Percentiles rank a stretch among this genome's conserved stretches.
These are phyloP conservation scores for Quercus tomentella DNA, from an alignment of 331 rosid species.

Conservation along the genomic window DNA sequence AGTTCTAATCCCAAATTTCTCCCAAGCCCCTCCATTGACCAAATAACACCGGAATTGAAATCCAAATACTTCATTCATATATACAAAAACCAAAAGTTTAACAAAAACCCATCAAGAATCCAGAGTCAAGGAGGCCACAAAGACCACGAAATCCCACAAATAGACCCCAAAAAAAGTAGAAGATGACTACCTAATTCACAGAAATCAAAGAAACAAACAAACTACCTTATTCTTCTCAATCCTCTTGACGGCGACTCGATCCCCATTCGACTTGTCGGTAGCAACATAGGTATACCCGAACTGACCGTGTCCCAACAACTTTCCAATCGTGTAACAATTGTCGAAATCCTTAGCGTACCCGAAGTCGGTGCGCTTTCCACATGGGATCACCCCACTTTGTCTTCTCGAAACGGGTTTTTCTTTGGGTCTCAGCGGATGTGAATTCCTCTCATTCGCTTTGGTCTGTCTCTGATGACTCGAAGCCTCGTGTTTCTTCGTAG, in stretches of 20 bases:
- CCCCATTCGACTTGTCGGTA: conserved; percentile 66
- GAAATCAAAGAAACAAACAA: conserved; percentile 3
- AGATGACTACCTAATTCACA: not conserved
- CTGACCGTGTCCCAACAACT: conserved; percentile 92
- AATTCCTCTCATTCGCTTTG: conserved; percentile 25
- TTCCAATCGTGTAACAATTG: conserved; percentile 63
- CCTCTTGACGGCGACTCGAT: conserved; percentile 96
- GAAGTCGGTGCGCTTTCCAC: conserved; percentile 92
- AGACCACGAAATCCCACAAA: not conserved
- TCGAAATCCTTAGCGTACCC: conserved; percentile 81
- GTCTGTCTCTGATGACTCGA: conserved; percentile 28
- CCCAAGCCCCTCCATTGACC: conserved; percentile 17
- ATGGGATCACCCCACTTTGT: conserved; percentile 48
- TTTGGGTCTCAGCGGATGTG: conserved; percentile 28
- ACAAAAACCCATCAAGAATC: not conserved
- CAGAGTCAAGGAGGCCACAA: not conserved
- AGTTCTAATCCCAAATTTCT: not conserved
- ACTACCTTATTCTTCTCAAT: conserved; percentile 88
- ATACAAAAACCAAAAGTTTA: conserved; percentile 7
- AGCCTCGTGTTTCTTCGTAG: conserved; percentile 9
- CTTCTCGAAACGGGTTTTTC: conserved; percentile 26
- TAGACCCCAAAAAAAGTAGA: not conserved
- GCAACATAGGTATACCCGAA: conserved; percentile 97
- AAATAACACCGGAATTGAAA: conserved; percentile 13
- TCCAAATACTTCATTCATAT: not conserved